phyloP scores from a whole-genome alignment of 176 grass and related monocot genomes.

The Oryza longistaminata region DNA sequence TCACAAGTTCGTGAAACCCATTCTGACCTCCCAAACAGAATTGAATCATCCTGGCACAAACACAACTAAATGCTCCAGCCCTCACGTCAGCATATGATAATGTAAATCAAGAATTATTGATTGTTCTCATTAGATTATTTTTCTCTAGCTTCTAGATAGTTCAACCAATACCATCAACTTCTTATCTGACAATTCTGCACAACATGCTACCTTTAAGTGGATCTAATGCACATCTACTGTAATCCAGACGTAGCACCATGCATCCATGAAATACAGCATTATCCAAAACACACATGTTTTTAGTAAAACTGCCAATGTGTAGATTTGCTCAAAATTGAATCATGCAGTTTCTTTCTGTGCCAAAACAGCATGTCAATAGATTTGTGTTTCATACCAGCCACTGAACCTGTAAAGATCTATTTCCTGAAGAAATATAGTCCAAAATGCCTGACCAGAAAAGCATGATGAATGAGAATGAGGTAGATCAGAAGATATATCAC shows the following conservation, averaged over 20 bases:
- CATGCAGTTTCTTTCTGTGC: not conserved
- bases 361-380: not conserved
- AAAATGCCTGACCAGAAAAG: not conserved
- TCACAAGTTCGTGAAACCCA: not conserved
- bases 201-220: not conserved
- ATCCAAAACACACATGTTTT: not conserved
- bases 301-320: not conserved
- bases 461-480: not conserved
- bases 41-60: not conserved
- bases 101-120: slow-evolving; percentile 9
- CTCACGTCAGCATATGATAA: not conserved
- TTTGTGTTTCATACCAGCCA: slow-evolving; percentile 5
- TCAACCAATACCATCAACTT: not conserved
- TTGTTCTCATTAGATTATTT: slow-evolving; percentile 17
- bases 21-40: slow-evolving; percentile 1
- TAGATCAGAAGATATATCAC: slow-evolving; percentile 45
- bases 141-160: not conserved
- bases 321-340: not conserved
- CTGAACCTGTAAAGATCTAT: not conserved
- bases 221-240: not conserved
- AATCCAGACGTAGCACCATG: not conserved
- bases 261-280: not conserved
- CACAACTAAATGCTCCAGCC: not conserved
- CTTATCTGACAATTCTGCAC: not conserved
- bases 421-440: not conserved